phyloP scores from a whole-genome alignment of 1,284 basidiomycete genomes.

The Heterobasidion irregulare region DNA sequence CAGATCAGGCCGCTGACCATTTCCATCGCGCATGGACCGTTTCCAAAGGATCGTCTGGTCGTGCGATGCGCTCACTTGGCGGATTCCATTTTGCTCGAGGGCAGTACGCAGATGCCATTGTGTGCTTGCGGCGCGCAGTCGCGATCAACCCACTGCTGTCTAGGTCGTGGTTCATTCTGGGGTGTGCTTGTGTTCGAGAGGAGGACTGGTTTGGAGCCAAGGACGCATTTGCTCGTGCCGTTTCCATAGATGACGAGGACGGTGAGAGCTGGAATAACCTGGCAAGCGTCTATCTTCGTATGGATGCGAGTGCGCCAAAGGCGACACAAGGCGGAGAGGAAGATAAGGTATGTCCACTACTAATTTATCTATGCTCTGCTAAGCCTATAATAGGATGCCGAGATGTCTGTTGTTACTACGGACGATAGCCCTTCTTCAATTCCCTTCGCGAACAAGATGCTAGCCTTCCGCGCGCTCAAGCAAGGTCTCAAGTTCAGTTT shows the following conservation, averaged over 20 bases:
- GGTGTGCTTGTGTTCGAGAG: constrained; percentile 77
- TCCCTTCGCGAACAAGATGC: constrained; percentile 67
- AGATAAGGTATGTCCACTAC: constrained; percentile 17
- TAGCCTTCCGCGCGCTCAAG: constrained; percentile 92
- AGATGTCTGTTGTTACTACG: background rate
- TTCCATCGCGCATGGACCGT: constrained; percentile 84
- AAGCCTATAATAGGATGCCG: background rate
- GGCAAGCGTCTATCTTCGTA: constrained; percentile 87
- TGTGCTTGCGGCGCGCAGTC: constrained; percentile 67
- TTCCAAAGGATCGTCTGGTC: constrained; percentile 72
- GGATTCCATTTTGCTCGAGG: constrained; percentile 71
- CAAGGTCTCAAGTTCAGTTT: constrained; percentile 81
- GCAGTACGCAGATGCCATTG: constrained; percentile 59
- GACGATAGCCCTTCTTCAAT: background rate
- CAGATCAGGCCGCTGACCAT: constrained; percentile 54
- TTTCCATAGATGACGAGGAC: constrained; percentile 91
- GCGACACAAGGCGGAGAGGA: constrained; percentile 15
- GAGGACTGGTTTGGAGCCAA: constrained; percentile 83
- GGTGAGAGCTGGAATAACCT: constrained; percentile 98
- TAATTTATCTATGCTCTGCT: background rate
- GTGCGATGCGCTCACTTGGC: constrained; percentile 89
- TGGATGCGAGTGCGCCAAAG: constrained; percentile 38
- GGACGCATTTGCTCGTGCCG: constrained; percentile 81
- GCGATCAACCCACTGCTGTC: constrained; percentile 83
- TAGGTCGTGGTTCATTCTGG: constrained; percentile 94